Evolutionary conservation across 2,329 filamentous ascomycete species (phyloP).

Genomic region (Cercospora berteroae): DNA sequence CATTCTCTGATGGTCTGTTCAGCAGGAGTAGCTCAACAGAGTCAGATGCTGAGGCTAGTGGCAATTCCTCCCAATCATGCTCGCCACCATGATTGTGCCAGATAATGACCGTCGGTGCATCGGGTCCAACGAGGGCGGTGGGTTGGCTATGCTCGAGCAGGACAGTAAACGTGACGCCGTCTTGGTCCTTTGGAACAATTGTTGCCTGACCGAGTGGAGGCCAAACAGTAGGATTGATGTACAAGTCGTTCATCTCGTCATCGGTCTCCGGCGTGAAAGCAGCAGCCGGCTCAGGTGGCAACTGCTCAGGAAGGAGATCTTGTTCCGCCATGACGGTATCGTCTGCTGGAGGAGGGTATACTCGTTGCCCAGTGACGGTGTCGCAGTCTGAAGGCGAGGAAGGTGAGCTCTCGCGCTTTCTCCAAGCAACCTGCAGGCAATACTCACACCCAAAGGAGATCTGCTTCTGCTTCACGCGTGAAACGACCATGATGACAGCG

Average conservation of each 20-base stretch:
- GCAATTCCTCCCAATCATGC: conserved; percentile 59
- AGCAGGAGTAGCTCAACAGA: conserved; percentile 31
- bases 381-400: conserved; percentile 34
- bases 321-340: conserved; percentile 27
- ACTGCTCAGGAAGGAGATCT: conserved; percentile 36
- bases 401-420: conserved; percentile 1
- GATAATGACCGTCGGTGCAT: conserved; percentile 69
- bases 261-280: conserved; percentile 19
- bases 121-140: conserved; percentile 41
- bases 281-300: conserved; percentile 32
- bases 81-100: conserved; percentile 65
- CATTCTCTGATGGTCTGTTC: conserved; percentile 20
- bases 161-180: conserved; percentile 61
- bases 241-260: conserved; percentile 40
- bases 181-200: conserved; percentile 49
- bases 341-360: conserved; percentile 34
- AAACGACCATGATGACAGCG: conserved; percentile 30
- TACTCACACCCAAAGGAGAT: conserved; percentile 38
- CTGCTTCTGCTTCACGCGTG: conserved; percentile 34
- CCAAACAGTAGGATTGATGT: conserved; percentile 58
- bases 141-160: conserved; percentile 41
- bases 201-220: conserved; percentile 77
- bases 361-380: conserved; percentile 36
- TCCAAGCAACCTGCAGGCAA: background rate
- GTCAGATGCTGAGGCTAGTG: conserved; percentile 48